Base-by-base conservation (phyloP, 306 rosid genomes). In the Psophocarpus tetragonolobus region DNA sequence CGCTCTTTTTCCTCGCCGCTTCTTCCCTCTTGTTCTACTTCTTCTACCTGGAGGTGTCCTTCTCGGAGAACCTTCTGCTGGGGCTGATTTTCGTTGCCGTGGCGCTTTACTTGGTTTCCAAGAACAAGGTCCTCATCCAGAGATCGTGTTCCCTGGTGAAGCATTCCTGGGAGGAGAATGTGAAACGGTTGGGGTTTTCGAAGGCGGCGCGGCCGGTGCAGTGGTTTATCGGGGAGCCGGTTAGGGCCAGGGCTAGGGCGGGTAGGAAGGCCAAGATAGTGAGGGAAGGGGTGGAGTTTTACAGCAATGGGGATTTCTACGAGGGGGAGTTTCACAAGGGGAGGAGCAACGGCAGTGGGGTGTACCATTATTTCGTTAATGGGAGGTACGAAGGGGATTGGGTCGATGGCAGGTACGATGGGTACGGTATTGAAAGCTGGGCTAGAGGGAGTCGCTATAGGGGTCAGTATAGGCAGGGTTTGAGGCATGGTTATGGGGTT, bases 361-460 rank as follows among this genome's bases (percentile, higher is more conserved):
- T 96, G 11, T 96, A 96, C 75, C 90, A 93, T 75, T 96, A 91
- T 83, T 88, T 96, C 9, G 98, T 89, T 10, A 91, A 88, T 29
- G 98, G 99, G 1, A 86, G 96, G 21, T 96, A 96, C 32, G 98
- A 96, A 20, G 99, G 99, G 3, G 99, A 91, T 44, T 96, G 99
- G 99, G 87, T 96, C 21, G 98, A 96, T 17, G 99, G 98, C 4
- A 81, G 85, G 79, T 96, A 96, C 23, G 99, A 96, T 65, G 99
- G 99, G 4, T 86, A 88, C 30, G 99, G 99, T 5, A 96, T 96
- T 14, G 98, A 96, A 76, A 85, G 96, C 84, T 96, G 99, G 99
- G 88, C 98, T 0, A 85, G 97, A 11, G 99, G 99, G 39, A 91
- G 97, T 63, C 76, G 96, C 0, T 96, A 96, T 39, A 84, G 87